Evolutionary conservation across 164 flowering plant genomes (phyloP).

Genomic region (Chloranthus sessilifolius): DNA sequence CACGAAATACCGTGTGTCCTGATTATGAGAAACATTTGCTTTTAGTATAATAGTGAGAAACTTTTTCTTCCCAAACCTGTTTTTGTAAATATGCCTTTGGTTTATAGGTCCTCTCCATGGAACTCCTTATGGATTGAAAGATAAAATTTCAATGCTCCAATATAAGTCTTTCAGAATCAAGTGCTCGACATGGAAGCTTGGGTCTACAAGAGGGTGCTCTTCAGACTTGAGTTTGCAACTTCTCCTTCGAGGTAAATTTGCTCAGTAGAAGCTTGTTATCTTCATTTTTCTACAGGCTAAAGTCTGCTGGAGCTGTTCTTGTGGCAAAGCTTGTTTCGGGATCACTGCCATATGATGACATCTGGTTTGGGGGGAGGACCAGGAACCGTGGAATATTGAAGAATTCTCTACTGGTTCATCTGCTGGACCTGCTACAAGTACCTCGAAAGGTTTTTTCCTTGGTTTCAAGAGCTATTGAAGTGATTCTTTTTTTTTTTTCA

Average conservation of each 20-base stretch:
- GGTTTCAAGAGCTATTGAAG: neutral
- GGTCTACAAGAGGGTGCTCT: slow-evolving; percentile 74
- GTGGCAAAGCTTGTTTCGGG: slow-evolving; percentile 89
- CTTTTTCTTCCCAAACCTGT: too few relatives aligned
- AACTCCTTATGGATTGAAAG: slow-evolving; percentile 91
- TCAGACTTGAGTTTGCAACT: neutral
- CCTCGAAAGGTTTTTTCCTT: slow-evolving; percentile 66
- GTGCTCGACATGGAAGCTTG: slow-evolving; percentile 83
- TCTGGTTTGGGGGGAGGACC: slow-evolving; percentile 97
- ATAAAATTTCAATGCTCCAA: slow-evolving; percentile 75
- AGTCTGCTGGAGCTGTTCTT: slow-evolving; percentile 81
- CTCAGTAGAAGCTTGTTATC: neutral
- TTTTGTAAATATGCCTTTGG: too few relatives aligned
- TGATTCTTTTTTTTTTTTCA: too few relatives aligned
- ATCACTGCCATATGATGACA: slow-evolving; percentile 88
- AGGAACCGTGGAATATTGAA: slow-evolving; percentile 92
- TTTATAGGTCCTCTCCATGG: slow-evolving; percentile 91
- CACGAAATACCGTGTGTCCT: too few relatives aligned
- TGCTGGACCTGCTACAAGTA: slow-evolving; percentile 89
- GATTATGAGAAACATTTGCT: too few relatives aligned
- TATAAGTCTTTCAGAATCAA: slow-evolving; percentile 79
- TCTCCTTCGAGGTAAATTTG: neutral
- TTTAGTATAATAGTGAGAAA: too few relatives aligned
- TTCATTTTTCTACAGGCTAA: slow-evolving; percentile 39
- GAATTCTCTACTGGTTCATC: slow-evolving; percentile 93